Evolutionary conservation across 2,329 filamentous ascomycete genomes (phyloP), one percentile per base, ranked within the genome.

Genomic region (Purpureocillium lavendulum): DNA sequence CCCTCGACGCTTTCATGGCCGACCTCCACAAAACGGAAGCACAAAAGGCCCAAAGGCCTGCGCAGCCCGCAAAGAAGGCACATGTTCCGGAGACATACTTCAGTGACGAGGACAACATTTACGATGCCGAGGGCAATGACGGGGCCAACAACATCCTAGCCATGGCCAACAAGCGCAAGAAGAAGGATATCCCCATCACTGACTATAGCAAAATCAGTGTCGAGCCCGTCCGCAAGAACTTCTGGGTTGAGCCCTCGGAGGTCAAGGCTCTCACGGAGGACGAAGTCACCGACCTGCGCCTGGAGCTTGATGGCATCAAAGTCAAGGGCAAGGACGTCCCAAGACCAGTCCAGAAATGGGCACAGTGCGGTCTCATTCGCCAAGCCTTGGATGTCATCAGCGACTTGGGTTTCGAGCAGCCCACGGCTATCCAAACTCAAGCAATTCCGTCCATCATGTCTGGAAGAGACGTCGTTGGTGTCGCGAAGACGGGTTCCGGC

Each of bases 1-100:
- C 92, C 7, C 69, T 98, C 30, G 92, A 98, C 65, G 90, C 88
- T n/a, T 98, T 94, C 66, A 98, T 98, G 92, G 83, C 80, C 38
- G 77, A 75, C 44, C 69, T 80, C 13, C 70, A 73, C 40, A 61
- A 73, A 30, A 62, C 84, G 3, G 72, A 77, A 40, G 60, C 73
- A 45, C 66, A 61, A 39, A 60, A 59, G 36, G 52, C 57, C n/a
- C 41, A 45, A 32, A 57, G 54, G 33, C 36, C 44, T 31, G 37
- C 51, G 2, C 45, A 52, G 16, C 67, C 64, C 26, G 67, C 67
- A 35, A 71, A 71, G 45, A 75, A 75, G 49, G 59, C 70, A 33
- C 78, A 82, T 40, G 80, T 86, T 52, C 86, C 87, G 2, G 82
- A 94, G 58, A 79, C 89, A 7, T 84, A 96, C 52, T 95, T 95